Evolutionary conservation across 306 rosid genomes (phyloP).

Genomic region (Cercis canadensis): DNA sequence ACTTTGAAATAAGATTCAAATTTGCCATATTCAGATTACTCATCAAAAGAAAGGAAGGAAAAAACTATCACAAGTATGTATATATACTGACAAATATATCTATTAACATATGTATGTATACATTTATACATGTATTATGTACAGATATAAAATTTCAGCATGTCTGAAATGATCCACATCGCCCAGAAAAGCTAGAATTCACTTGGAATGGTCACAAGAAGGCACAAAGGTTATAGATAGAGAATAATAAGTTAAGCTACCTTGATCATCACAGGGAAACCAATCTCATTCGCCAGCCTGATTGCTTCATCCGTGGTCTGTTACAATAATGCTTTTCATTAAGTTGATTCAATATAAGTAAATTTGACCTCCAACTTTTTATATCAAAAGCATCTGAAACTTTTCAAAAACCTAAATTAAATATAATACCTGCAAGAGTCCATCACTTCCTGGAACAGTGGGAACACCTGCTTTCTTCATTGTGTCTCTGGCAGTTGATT

Average conservation of each 20-base stretch:
- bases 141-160: no score
- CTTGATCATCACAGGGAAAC: slow-evolving; percentile 98
- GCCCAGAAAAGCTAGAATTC: slow-evolving; percentile 22
- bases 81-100: not conserved
- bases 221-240: slow-evolving; percentile 17
- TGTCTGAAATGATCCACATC: not conserved
- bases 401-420: slow-evolving; percentile 32
- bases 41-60: no score
- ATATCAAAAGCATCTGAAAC: slow-evolving; percentile 7
- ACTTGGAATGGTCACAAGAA: slow-evolving; percentile 19
- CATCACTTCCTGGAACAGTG: slow-evolving; percentile 82
- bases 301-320: slow-evolving; percentile 95
- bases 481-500: slow-evolving; percentile 91
- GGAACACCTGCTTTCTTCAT: slow-evolving; percentile 91
- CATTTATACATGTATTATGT: not conserved
- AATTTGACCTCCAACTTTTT: slow-evolving; percentile 23
- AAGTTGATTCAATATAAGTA: slow-evolving; percentile 17
- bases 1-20: not conserved
- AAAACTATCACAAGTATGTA: not conserved
- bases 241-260: slow-evolving; percentile 45
- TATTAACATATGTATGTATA: not conserved
- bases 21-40: no score
- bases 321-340: slow-evolving; percentile 24
- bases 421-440: slow-evolving; percentile 76
- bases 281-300: slow-evolving; percentile 86